A percentile compares a stretch with the other conserved stretches of the same genome.
Evolutionary conservation across 495 filamentous ascomycete genomes (phyloP).

Genomic region (Tuber melanosporum): DNA sequence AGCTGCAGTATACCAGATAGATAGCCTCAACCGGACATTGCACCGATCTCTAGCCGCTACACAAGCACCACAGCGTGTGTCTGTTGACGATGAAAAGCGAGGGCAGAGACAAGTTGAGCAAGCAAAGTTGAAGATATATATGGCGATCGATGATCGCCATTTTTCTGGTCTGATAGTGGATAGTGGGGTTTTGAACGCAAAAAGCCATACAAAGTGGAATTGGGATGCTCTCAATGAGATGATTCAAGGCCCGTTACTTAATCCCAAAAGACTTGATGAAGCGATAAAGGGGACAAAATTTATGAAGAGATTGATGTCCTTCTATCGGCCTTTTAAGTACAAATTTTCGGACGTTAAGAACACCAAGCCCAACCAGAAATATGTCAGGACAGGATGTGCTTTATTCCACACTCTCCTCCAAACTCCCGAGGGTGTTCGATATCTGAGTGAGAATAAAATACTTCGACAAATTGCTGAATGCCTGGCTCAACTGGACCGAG

Average conservation of each 20-base stretch:
- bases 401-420: slow-evolving; percentile 79
- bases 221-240: slow-evolving; percentile 87
- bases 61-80: slow-evolving; percentile 29
- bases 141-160: slow-evolving; percentile 75
- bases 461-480: slow-evolving; percentile 91
- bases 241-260: slow-evolving; percentile 89
- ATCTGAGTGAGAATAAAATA: slow-evolving; percentile 85
- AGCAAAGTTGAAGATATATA: slow-evolving; percentile 62
- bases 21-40: slow-evolving; percentile 89
- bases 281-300: slow-evolving; percentile 93
- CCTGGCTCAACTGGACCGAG: slow-evolving; percentile 78
- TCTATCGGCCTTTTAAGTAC: slow-evolving; percentile 94
- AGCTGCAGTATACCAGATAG: slow-evolving; percentile 89
- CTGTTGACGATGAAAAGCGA: slow-evolving; percentile 45
- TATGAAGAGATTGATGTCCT: slow-evolving; percentile 85
- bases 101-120: slow-evolving; percentile 52
- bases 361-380: slow-evolving; percentile 87
- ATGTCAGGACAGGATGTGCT: slow-evolving; percentile 81
- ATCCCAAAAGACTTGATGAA: slow-evolving; percentile 85
- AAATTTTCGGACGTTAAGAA: slow-evolving; percentile 80
- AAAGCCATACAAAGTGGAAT: slow-evolving; percentile 89
- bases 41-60: slow-evolving; percentile 61
- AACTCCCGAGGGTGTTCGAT: slow-evolving; percentile 71
- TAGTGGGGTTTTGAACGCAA: slow-evolving; percentile 66
- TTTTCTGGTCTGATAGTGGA: slow-evolving; percentile 83